Conservation (phyloP, 768 basidiomycete genomes). For the Leucosporidium creatinivorum region DNA sequence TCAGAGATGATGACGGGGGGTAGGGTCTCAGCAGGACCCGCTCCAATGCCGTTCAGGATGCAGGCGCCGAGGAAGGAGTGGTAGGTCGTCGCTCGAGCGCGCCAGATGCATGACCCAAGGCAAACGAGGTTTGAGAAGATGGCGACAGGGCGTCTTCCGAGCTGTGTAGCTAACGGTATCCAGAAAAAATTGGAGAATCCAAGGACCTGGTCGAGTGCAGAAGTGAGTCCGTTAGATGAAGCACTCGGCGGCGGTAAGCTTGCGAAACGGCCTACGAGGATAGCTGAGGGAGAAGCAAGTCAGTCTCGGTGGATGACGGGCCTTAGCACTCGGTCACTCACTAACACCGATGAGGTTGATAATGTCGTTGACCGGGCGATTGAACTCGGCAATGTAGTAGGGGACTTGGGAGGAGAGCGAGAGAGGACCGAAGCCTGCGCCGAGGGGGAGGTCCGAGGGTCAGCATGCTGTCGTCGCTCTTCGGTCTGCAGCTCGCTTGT, state of each 20-base stretch:
- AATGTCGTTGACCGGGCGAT: neutral
- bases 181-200: neutral
- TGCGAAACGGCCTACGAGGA: too few relatives aligned
- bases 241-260: too few relatives aligned
- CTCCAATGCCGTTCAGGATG: neutral
- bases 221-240: too few relatives aligned
- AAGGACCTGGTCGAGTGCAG: too few relatives aligned
- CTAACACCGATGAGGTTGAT: slow-evolving; percentile 3
- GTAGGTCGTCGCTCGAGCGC: neutral
- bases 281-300: too few relatives aligned
- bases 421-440: slow-evolving; percentile 1
- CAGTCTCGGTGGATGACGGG: too few relatives aligned
- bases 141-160: neutral
- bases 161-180: neutral
- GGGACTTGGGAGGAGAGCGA: neutral
- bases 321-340: too few relatives aligned
- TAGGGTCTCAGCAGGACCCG: neutral
- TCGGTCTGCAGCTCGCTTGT: too few relatives aligned
- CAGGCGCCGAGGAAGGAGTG: neutral
- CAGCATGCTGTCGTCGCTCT: neutral
- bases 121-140: neutral
- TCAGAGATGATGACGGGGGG: slow-evolving; percentile 1
- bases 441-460: too few relatives aligned
- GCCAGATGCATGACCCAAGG: neutral
- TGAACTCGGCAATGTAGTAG: neutral